These are phyloP conservation scores for Morella rubra DNA, from an alignment of 306 rosid species.

Conservation along the genomic window DNA sequence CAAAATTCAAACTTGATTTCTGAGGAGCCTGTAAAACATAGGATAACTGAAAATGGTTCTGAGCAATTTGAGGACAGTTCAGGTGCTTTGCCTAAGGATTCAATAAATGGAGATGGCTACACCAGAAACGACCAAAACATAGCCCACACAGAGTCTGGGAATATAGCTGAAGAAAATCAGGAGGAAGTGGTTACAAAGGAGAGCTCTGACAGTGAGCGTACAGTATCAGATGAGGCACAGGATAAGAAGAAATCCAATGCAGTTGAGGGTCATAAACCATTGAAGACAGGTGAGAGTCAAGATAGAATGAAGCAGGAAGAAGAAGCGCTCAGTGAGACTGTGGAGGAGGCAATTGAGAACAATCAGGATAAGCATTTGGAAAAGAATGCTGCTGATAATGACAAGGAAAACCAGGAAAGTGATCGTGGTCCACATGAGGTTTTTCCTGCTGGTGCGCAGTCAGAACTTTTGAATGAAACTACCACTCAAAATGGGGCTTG, in stretches of 20 bases:
- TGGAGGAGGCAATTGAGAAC: conserved; percentile 38
- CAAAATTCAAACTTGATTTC: conserved; percentile 47
- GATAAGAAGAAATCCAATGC: conserved; percentile 31
- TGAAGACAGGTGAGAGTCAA: conserved; percentile 32
- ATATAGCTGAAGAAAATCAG: conserved; percentile 27
- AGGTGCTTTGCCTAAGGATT: conserved; percentile 39
- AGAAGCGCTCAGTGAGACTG: conserved; percentile 32
- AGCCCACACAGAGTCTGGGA: conserved; percentile 28
- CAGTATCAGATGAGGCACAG: conserved; percentile 21
- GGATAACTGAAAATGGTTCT: conserved; percentile 28
- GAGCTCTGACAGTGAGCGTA: conserved; percentile 23
- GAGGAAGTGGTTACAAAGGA: conserved; percentile 22
- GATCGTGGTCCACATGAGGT: conserved; percentile 33
- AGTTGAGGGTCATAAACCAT: conserved; percentile 26
- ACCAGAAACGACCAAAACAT: conserved; percentile 26
- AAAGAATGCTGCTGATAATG: conserved; percentile 35
- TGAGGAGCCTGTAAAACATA: conserved; percentile 37
- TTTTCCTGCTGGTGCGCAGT: background rate
- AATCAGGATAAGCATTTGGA: conserved; percentile 20
- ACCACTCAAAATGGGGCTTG: conserved; percentile 43
- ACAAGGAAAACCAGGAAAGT: conserved; percentile 27
- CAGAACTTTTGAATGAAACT: conserved; percentile 44
- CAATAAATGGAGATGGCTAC: conserved; percentile 35
- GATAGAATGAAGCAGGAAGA: conserved; percentile 36
- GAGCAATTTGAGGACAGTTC: conserved; percentile 42